Conservation (phyloP, 1,284 basidiomycete genomes). For the Ceratobasidium sp. region DNA sequence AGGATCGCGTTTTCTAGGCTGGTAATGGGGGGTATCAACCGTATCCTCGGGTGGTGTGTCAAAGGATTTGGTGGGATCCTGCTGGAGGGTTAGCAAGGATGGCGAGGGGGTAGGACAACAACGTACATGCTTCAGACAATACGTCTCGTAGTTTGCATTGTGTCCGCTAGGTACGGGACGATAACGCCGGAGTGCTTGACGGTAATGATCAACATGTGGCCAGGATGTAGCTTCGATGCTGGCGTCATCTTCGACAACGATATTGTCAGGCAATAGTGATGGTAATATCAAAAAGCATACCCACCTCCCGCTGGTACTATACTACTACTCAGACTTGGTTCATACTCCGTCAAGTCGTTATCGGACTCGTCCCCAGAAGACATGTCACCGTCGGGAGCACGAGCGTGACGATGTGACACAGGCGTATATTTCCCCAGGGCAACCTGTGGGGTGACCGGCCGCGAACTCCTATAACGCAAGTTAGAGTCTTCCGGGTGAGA, state of each 20-base stretch:
- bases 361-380: slow-evolving; percentile 83
- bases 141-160: slow-evolving; percentile 31
- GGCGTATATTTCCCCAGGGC: not conserved
- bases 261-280: not conserved
- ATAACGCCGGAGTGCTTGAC: slow-evolving; percentile 47
- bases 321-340: slow-evolving; percentile 40
- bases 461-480: slow-evolving; percentile 62
- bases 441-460: slow-evolving; percentile 59
- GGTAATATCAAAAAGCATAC: not conserved
- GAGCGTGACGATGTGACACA: slow-evolving; percentile 42
- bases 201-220: slow-evolving; percentile 47
- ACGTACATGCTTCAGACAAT: slow-evolving; percentile 38
- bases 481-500: slow-evolving; percentile 17
- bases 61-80: slow-evolving; percentile 38
- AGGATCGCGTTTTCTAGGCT: slow-evolving; percentile 17
- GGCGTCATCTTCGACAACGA: slow-evolving; percentile 1
- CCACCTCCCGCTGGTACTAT: slow-evolving; percentile 31
- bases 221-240: slow-evolving; percentile 34
- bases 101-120: not conserved
- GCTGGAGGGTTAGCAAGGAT: not conserved
- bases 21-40: not conserved
- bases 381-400: slow-evolving; percentile 62
- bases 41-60: slow-evolving; percentile 9
- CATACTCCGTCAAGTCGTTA: slow-evolving; percentile 59
- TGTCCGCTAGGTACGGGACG: slow-evolving; percentile 32